Base-by-base conservation (phyloP, 2,329 filamentous ascomycete species). In the Rugonectria rugulosa region DNA sequence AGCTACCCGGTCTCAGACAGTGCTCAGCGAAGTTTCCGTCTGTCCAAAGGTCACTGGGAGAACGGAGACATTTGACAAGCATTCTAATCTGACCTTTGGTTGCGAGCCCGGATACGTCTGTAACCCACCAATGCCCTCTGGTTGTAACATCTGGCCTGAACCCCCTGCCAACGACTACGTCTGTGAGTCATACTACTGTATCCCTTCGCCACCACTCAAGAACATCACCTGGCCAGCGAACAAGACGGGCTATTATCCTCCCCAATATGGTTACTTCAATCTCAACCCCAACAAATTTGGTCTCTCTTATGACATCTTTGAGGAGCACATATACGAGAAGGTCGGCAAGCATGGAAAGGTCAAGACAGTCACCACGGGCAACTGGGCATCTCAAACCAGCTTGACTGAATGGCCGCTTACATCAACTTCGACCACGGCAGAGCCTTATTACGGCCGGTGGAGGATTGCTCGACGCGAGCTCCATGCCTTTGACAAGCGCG, bases 261-360 rank as follows among this genome's bases (percentile, higher is more conserved):
- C 81, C 1, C 61, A 65, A 4, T 59, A 61, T 11, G 83, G 80
- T 4, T 90, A 89, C 68, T 90, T 86, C 73, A 81, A 89, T 55
- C 77, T 90, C n/a, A 77, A 86, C 51, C 75, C 88, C 0, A 69
- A 76, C 2, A 78, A 78, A 0, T 91, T 90, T 54, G 87, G 87
- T 5, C 74, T 90, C 14, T 81, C 78, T 44, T 87, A 84, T 55
- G 81, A 81, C 36, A 86, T 90, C 15, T 90, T 88, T 57, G 76
- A 78, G 17, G 72, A 78, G 20, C 65, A 80, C 5, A 62, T 74
- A 1, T 64, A 77, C 10, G 63, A 75, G 5, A 72, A 72, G 50
- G 67, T 72, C 2, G 50, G 75, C 6, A 62, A 72, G 27, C 20
- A 55, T 23, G 74, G 73, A 21, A 68, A 71, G 9, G 67, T 73